Base-by-base conservation (phyloP, 2,329 filamentous ascomycete species). In the Botrytis deweyae region DNA sequence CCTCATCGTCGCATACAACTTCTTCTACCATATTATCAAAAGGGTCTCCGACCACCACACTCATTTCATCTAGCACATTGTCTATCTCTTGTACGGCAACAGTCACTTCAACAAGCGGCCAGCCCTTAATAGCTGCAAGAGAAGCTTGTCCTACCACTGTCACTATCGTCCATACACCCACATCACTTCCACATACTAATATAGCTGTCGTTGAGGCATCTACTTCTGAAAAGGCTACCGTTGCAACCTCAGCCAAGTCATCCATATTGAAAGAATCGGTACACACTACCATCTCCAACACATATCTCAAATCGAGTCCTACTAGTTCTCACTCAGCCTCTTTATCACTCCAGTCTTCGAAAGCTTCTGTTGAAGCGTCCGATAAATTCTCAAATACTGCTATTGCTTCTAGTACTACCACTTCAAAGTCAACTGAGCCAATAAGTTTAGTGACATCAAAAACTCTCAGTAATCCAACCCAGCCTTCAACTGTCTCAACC, bases 11-110 rank as follows among this genome's bases (percentile, higher is more conserved):
- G 46, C 62, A 73, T 70, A n/a, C 61, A 73, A 61, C 44, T 40
- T 46, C 29, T 42, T 49, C 71, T 38, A 55, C 29, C 66, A 70
- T 40, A 73, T 61, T 18, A 67, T 72, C 73, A 49, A 73, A 69
- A 73, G 64, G 59, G 25, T 62, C 71, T 73, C 42, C 70, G 44
- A 69, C 46, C 58, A 63, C 44, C 70, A 67, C 63, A 63, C 58
- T 72, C 63, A 59, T 73, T 66, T 59, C 52, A 62, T 61, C 33
- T 25, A 58, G 59, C 46, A 63, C 46, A 46, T 70, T 52, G 10
- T 36, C 58, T 40, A 38, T 42, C n/a, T 70, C 66, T 73, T 75
- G 74, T 72, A 75, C 69, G 33, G 70, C 69, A 70, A 75, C 73
- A 25, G 61, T 74, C 44, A 74, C 64, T 12, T 75, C 66, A 33